phyloP scores from a whole-genome alignment of 345 rosid genomes.

The Geranium rotundifolium region DNA sequence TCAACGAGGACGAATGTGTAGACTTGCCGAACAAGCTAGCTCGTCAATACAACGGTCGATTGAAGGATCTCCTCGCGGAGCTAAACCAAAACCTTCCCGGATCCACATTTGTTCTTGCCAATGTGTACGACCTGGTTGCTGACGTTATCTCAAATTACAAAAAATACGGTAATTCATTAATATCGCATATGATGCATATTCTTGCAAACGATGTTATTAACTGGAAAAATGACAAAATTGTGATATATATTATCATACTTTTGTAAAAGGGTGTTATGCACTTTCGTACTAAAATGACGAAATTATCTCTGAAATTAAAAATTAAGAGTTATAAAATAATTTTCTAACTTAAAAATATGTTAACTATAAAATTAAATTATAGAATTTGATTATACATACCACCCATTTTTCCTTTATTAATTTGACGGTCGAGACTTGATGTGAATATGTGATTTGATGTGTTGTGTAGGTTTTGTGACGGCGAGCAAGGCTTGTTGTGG shows the following conservation, averaged over 20 bases:
- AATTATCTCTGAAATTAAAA: no score
- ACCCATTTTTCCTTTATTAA: no score
- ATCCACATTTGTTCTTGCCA: constrained; percentile 56
- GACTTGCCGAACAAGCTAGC: constrained; percentile 69
- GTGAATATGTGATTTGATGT: not conserved
- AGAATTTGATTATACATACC: not conserved
- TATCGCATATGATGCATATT: no score
- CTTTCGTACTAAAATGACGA: no score
- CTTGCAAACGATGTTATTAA: no score
- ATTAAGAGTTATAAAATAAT: no score
- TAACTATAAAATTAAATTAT: no score
- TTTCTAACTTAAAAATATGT: no score
- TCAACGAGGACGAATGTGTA: constrained; percentile 55
- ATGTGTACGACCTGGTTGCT: constrained; percentile 76
- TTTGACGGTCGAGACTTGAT: no score
- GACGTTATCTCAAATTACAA: constrained; percentile 73
- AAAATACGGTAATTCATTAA: constrained; percentile 45
- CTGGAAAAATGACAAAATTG: no score
- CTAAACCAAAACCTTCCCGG: constrained; percentile 55
- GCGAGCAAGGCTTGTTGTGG: constrained; percentile 72
- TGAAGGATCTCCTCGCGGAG: constrained; percentile 50
- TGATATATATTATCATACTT: no score
- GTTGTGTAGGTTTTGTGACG: constrained; percentile 51
- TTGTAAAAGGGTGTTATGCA: no score
- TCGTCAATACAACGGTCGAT: constrained; percentile 44